phyloP scores from a whole-genome alignment of 192 early-diverging fungal genomes.

The Coemansia sp. region DNA sequence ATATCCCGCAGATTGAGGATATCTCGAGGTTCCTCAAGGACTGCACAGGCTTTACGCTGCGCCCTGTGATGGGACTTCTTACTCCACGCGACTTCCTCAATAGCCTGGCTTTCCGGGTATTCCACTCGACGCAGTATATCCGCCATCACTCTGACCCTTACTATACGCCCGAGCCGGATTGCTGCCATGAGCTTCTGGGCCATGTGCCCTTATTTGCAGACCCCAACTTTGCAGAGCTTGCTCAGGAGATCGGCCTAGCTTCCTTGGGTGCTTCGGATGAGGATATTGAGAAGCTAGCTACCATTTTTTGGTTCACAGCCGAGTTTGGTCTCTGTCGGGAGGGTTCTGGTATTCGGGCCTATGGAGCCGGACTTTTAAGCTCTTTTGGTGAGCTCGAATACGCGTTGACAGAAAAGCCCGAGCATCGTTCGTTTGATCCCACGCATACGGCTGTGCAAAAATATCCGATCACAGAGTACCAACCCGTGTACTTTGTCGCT shows the following conservation, averaged over 20 bases:
- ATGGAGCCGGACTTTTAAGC: conserved; percentile 87
- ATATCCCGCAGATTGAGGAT: conserved; percentile 87
- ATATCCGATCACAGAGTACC: conserved; percentile 90
- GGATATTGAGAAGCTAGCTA: conserved; percentile 86
- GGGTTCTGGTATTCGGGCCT: conserved; percentile 70
- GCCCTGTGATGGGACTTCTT: conserved; percentile 92
- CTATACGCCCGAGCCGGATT: conserved; percentile 93
- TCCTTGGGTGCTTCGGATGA: conserved; percentile 89
- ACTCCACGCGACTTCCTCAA: conserved; percentile 94
- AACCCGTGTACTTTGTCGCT: conserved; percentile 93
- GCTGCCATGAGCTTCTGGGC: conserved; percentile 94
- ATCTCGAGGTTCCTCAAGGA: conserved; percentile 89
- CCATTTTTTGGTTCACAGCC: conserved; percentile 90
- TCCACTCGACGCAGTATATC: conserved; percentile 97
- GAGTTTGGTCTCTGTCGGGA: conserved; percentile 90
- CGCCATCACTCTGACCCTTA: conserved; percentile 87
- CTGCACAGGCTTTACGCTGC: conserved; percentile 90
- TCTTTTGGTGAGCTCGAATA: conserved; percentile 97
- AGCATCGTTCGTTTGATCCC: conserved; percentile 82
- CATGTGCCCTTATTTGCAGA: conserved; percentile 80
- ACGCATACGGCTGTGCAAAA: conserved; percentile 63
- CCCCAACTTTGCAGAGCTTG: conserved; percentile 90
- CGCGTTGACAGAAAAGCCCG: conserved; percentile 73
- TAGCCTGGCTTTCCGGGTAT: conserved; percentile 93
- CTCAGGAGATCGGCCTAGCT: conserved; percentile 91